These are phyloP conservation scores for Cucurbita argyrosperma DNA, from an alignment of 306 rosid genomes.

Conservation along the genomic window DNA sequence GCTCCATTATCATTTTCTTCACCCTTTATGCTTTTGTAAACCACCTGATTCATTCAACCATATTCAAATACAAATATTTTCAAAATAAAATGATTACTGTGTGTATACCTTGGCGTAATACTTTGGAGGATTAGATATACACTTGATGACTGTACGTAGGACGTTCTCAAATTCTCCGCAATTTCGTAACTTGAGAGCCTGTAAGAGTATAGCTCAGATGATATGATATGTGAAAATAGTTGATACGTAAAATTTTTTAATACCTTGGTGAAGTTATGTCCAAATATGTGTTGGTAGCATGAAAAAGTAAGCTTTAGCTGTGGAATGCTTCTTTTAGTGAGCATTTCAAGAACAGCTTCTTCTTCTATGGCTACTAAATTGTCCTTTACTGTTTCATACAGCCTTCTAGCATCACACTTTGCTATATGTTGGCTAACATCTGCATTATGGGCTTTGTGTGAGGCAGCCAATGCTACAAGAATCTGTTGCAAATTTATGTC, in stretches of 20 bases:
- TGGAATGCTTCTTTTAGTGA: slow-evolving; percentile 62
- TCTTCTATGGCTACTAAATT: slow-evolving; percentile 30
- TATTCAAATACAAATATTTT: not conserved
- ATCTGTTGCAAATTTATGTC: slow-evolving; percentile 22
- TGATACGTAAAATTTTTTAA: too few relatives aligned
- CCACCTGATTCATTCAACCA: slow-evolving; percentile 19
- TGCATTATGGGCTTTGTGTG: slow-evolving; percentile 58
- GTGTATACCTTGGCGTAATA: slow-evolving; percentile 35
- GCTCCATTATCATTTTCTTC: slow-evolving; percentile 15
- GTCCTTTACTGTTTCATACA: slow-evolving; percentile 52
- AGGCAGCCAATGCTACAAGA: slow-evolving; percentile 54
- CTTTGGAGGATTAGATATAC: slow-evolving; percentile 34
- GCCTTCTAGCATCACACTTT: slow-evolving; percentile 61
- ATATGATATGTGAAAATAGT: too few relatives aligned
- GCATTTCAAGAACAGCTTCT: slow-evolving; percentile 48
- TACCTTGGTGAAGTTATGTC: slow-evolving; percentile 53
- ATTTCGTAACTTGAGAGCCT: slow-evolving; percentile 34
- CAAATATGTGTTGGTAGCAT: slow-evolving; percentile 59
- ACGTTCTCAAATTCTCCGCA: slow-evolving; percentile 38
- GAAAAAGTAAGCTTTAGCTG: slow-evolving; percentile 52
- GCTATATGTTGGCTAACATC: slow-evolving; percentile 53
- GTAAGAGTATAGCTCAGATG: not conserved
- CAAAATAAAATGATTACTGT: not conserved
- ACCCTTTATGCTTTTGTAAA: slow-evolving; percentile 30
- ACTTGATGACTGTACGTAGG: slow-evolving; percentile 27